These are phyloP conservation scores for Amoeboaphelidium occidentale DNA, from an alignment of 371 early-diverging fungal species.

Conservation along the genomic window DNA sequence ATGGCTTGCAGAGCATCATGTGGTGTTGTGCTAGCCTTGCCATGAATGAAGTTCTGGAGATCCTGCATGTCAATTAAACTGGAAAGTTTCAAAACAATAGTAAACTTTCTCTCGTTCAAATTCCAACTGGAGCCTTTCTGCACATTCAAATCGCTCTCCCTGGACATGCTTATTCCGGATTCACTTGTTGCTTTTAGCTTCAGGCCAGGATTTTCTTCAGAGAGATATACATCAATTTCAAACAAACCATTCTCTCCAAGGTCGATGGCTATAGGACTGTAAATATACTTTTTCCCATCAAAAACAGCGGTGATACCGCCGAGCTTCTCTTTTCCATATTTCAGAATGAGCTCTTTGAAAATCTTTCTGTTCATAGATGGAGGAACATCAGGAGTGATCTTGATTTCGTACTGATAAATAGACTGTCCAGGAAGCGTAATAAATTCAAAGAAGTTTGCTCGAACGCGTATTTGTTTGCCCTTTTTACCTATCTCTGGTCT, in stretches of 20 bases:
- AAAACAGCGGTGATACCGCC: conserved; percentile 18
- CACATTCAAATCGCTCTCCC: too few species aligned
- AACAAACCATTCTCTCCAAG: conserved; percentile 2
- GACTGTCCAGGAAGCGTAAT: conserved; percentile 6
- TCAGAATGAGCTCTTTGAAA: conserved; percentile 11
- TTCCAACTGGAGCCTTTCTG: too few species aligned
- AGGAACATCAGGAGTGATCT: conserved; percentile 14
- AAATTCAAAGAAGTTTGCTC: conserved; percentile 14
- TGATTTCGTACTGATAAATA: conserved; percentile 21
- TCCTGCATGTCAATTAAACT: conserved; percentile 19
- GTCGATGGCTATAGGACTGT: conserved; percentile 16
- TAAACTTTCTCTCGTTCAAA: background rate
- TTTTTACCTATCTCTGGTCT: background rate
- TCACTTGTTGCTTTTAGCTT: too few species aligned
- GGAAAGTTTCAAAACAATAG: background rate
- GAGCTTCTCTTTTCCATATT: conserved; percentile 9
- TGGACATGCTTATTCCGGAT: too few species aligned
- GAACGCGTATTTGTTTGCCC: conserved; percentile 7
- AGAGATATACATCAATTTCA: background rate
- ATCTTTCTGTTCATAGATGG: conserved; percentile 14
- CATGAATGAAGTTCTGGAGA: conserved; percentile 16
- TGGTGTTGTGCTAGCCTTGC: conserved; percentile 11
- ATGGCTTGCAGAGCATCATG: conserved; percentile 44
- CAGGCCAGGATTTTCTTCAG: background rate
- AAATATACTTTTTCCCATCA: conserved; percentile 35